Evolutionary conservation across 2,329 filamentous ascomycete species (phyloP).

Genomic region (Penicillium digitatum): DNA sequence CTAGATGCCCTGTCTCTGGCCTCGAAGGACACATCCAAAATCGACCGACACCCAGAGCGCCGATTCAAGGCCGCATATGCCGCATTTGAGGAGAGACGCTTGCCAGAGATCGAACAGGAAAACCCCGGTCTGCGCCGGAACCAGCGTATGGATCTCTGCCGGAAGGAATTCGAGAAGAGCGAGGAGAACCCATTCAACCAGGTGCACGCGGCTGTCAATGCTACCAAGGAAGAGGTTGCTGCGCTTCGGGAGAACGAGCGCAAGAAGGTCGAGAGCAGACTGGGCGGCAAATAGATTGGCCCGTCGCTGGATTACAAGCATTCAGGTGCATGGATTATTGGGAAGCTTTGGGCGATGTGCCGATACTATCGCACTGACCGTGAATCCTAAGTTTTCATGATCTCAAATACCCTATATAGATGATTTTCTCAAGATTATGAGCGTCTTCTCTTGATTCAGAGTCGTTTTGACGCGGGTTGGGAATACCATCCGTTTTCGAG

Average conservation of each 20-base stretch:
- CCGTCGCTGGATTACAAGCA: not conserved
- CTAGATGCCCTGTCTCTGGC: conserved; percentile 77
- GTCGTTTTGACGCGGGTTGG: not conserved
- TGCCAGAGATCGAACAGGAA: conserved; percentile 82
- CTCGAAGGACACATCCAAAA: conserved; percentile 56
- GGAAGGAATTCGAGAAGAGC: conserved; percentile 92
- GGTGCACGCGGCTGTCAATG: conserved; percentile 70
- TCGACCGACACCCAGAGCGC: conserved; percentile 85
- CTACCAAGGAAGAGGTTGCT: conserved; percentile 70
- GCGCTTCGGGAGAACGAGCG: conserved; percentile 64
- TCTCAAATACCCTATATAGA: not conserved
- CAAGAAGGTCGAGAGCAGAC: conserved; percentile 67
- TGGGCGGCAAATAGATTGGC: conserved; percentile 38
- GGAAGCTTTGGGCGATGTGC: conserved; percentile 16
- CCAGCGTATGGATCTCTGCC: conserved; percentile 77
- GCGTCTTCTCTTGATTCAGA: not conserved
- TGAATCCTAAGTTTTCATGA: not conserved
- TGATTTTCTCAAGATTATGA: not conserved
- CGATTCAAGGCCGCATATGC: conserved; percentile 82
- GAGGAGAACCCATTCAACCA: conserved; percentile 96
- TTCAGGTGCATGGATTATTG: not conserved
- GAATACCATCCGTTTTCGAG: not conserved
- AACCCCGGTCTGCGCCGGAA: conserved; percentile 73
- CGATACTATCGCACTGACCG: not conserved
- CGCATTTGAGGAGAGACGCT: conserved; percentile 72